Conservation (phyloP, 768 basidiomycete genomes). For the Cubamyces lactineus region DNA sequence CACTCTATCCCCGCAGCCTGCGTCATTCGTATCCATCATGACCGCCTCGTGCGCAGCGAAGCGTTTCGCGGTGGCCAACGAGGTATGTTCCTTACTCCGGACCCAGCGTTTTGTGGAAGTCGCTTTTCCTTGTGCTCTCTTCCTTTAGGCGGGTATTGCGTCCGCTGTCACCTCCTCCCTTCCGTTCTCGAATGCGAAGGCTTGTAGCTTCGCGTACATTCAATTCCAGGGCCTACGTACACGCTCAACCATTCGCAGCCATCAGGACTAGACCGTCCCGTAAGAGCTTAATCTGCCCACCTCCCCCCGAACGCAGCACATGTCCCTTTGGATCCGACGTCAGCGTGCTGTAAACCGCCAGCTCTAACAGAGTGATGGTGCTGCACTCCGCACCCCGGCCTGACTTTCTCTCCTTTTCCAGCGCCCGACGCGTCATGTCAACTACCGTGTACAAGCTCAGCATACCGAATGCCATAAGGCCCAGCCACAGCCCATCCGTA, state of each 20-base stretch:
- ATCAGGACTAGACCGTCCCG: background rate
- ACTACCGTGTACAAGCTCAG: background rate
- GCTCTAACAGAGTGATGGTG: constrained; percentile 7
- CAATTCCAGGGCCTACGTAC: background rate
- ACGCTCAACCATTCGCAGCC: background rate
- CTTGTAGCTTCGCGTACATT: constrained; percentile 14
- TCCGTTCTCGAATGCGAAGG: constrained; percentile 12
- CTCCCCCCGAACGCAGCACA: background rate
- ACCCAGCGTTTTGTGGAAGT: constrained; percentile 11
- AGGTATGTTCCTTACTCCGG: constrained; percentile 6
- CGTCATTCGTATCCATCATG: constrained; percentile 18
- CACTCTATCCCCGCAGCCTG: constrained; percentile 19
- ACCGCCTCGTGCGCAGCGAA: constrained; percentile 10
- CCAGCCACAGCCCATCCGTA: constrained; percentile 13
- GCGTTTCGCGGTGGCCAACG: background rate
- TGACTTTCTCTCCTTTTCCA: background rate
- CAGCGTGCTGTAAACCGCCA: background rate
- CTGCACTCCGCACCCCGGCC: background rate
- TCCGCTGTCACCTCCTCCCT: constrained; percentile 4
- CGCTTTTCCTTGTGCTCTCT: background rate
- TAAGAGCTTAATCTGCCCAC: background rate
- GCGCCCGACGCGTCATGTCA: background rate
- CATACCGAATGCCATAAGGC: constrained; percentile 15
- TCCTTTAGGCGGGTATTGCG: constrained; percentile 6
- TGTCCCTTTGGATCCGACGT: background rate